These are phyloP conservation scores for Crataegus laevigata DNA, from an alignment of 306 rosid genomes.

Conservation along the genomic window DNA sequence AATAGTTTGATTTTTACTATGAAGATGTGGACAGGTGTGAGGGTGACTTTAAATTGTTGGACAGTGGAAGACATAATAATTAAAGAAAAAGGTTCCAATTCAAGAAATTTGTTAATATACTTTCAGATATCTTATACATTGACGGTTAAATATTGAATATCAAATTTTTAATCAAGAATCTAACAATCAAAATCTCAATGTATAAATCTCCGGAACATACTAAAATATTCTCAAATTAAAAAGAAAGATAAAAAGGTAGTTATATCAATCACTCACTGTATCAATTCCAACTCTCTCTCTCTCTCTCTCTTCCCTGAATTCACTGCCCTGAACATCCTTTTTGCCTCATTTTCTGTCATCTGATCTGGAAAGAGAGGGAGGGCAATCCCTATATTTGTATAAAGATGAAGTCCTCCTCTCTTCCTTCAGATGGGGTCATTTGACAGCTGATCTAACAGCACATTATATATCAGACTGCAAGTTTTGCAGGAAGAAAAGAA, in stretches of 20 bases:
- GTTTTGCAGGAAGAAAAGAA: not conserved
- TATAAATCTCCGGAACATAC: not conserved
- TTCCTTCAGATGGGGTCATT: conserved; percentile 24
- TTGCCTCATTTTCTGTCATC: conserved; percentile 31
- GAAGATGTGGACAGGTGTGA: conserved; percentile 15
- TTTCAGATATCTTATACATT: too few species aligned
- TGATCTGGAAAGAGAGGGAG: conserved; percentile 33
- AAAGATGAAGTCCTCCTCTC: conserved; percentile 8
- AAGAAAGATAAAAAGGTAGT: conserved; percentile 16
- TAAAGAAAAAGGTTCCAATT: conserved; percentile 14
- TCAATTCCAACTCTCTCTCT: conserved; percentile 5
- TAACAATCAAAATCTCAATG: not conserved
- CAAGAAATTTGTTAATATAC: not conserved
- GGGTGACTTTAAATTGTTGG: conserved; percentile 13
- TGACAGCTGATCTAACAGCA: conserved; percentile 30
- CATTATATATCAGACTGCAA: conserved; percentile 11
- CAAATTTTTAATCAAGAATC: not conserved
- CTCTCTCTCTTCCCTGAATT: conserved; percentile 6
- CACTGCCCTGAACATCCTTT: conserved; percentile 15
- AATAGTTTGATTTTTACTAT: conserved; percentile 1
- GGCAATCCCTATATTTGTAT: conserved; percentile 11
- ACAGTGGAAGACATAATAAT: conserved; percentile 26
- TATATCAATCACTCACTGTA: not conserved
- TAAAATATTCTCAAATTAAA: not conserved
- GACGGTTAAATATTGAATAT: too few species aligned